Evolutionary conservation across 2,329 filamentous ascomycete species (phyloP).

Genomic region (Ophioceras dolichostomum): DNA sequence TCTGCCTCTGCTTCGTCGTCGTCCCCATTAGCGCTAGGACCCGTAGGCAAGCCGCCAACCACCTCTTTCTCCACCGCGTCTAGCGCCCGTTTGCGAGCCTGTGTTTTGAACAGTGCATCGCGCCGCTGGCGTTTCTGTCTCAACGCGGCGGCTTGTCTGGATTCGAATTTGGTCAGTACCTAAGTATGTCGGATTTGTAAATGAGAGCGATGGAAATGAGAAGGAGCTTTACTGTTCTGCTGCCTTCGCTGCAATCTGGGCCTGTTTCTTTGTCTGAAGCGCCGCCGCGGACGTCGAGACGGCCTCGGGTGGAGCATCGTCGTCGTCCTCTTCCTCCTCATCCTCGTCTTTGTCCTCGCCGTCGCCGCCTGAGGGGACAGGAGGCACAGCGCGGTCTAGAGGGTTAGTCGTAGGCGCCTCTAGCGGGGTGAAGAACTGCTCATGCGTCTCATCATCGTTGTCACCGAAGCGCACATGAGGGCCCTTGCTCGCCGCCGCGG

Average conservation of each 20-base stretch:
- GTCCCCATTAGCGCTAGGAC: conserved; percentile 9
- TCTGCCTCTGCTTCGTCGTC: conserved; percentile 13
- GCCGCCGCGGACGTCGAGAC: conserved; percentile 40
- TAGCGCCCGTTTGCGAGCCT: conserved; percentile 33
- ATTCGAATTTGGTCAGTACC: conserved; percentile 2
- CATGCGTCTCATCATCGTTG: conserved; percentile 5
- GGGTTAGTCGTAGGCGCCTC: conserved; percentile 13
- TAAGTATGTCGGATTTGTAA: too few relatives aligned
- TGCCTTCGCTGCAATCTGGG: conserved; percentile 33
- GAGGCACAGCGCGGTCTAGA: not conserved
- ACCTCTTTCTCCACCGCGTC: conserved; percentile 10
- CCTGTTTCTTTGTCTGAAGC: conserved; percentile 29
- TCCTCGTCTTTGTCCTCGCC: conserved; percentile 14
- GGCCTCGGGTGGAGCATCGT: conserved; percentile 45
- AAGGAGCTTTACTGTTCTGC: conserved; percentile 34
- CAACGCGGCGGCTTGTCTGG: conserved; percentile 34
- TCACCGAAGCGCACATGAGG: conserved; percentile 17
- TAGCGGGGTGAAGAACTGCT: conserved; percentile 17
- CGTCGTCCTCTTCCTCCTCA: conserved; percentile 23
- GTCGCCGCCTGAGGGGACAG: conserved; percentile 1
- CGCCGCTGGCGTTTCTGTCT: conserved; percentile 45
- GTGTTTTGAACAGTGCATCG: conserved; percentile 40
- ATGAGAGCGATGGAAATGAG: not conserved
- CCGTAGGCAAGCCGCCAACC: too few relatives aligned
- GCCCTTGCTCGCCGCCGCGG: not conserved